Evolutionary conservation across 495 filamentous ascomycete species (phyloP), one percentile per base, ranked within the genome.

Genomic region (Penicillium robsamsonii): DNA sequence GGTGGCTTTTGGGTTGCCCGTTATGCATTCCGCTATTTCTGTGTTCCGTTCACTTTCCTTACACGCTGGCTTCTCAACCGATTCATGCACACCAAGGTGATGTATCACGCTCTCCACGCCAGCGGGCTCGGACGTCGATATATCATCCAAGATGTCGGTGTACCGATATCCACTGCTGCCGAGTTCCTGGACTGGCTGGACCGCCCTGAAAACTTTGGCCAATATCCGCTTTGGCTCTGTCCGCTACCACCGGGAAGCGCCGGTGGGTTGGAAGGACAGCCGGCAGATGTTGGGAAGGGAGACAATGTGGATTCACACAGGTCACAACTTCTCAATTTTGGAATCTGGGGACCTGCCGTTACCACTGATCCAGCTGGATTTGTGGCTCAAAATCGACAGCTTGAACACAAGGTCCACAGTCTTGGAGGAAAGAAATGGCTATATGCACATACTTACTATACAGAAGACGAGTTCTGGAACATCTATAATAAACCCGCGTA

Each of bases 391-490:
- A 91, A 92, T 70, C 77, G 83, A 4, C 77, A 77, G 15, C 69
- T 93, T 8, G 90, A 93, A 68, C 59, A 65, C 1, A 84, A 84
- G 51, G 75, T 92, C 9, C 74, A 70, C 12, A 81, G 81, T 52
- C 75, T 92, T 3, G 82, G 85, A 15, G 89, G 90, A 8, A 78
- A 78, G 71, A 84, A 83, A 57, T 83, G 80, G 77, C 69, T 85
- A 6, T 84, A 84, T 63, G 79, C 83, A 29, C 76, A 81, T 43
- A 74, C 79, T 1, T 85, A 80, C 64, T 81, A 80, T 50, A 68
- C 66, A 6, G 76, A 84, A 57, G 58, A 75, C 0, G 80, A 83
- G 50, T 84, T 86, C 68, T 84, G 81, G 81, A 41, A 50, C 2
- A 74, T 80, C 24, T 83, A 82, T 49, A 72, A 84, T 49, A 62